Evolutionary conservation across 176 grass and related monocot genomes (phyloP), one percentile per base, ranked within the genome.

Genomic region (Oryza coarctata): DNA sequence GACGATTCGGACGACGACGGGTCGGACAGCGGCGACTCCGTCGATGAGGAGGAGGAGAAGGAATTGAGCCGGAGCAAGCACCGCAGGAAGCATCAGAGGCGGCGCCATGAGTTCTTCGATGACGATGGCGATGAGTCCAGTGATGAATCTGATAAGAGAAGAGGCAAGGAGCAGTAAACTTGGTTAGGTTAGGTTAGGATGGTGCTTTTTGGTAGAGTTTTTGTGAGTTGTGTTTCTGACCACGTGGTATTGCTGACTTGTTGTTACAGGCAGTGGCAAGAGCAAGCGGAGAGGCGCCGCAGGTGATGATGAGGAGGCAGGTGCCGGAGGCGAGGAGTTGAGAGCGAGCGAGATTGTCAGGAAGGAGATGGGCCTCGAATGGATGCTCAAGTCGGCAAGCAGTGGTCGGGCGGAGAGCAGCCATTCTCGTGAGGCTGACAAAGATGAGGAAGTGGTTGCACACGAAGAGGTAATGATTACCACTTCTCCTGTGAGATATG

Each of bases 361-460:
- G 72, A 99, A 63, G 89, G 96, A 99, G 73, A 90, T 95, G 91
- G 93, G 96, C 9, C 82, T 99, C 14, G 96, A 95, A 20, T 99
- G 96, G 96, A 99, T 99, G 96, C 85, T 99, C 44, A 93, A 89
- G 77, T 81, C 91, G 12, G 77, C 84, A n/a, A 91, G 63, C 26
- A 91, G 68, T 30, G 32, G 55, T 20, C 29, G 62, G 45, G 66
- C 44, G 18, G 89, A 98, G 68, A 78, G 68, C 41, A 90, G 32
- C 55, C 65, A 1, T 36, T 23, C 25, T 52, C 34, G 44, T 7
- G 74, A 40, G 40, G 75, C 58, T 73, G 74, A 87, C 22, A 47
- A 82, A 45, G 85, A 91, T 20, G 65, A 74, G 0, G 62, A 87
- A 34, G 65, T 87, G 77, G 30, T 73, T 20, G 65, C 68, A 10